Evolutionary conservation across 2,329 filamentous ascomycete genomes (phyloP).

Genomic region (Diaporthe longicolla): DNA sequence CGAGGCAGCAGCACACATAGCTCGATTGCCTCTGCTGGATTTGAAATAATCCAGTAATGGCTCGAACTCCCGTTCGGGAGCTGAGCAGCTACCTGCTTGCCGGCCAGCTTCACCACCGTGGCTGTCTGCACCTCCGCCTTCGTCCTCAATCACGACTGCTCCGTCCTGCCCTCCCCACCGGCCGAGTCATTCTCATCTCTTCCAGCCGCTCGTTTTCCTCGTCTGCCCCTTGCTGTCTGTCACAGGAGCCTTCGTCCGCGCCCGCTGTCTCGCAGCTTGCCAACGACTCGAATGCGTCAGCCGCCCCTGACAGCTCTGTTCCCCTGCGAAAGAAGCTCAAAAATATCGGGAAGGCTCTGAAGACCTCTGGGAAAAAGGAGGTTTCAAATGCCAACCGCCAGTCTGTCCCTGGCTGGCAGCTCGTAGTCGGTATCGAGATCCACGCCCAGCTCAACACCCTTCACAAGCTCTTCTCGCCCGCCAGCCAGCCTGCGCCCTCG

Average conservation of each 20-base stretch:
- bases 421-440: slow-evolving; percentile 97
- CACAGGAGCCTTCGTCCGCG: not conserved
- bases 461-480: slow-evolving; percentile 89
- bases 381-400: slow-evolving; percentile 63
- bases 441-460: slow-evolving; percentile 95
- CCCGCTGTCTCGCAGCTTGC: not conserved
- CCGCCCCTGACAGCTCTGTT: slow-evolving; percentile 47
- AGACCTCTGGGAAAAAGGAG: slow-evolving; percentile 59
- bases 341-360: slow-evolving; percentile 71
- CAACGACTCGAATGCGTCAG: not conserved
- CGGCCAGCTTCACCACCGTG: slow-evolving; percentile 58
- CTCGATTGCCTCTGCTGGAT: too few species aligned
- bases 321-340: slow-evolving; percentile 81
- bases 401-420: slow-evolving; percentile 81
- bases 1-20: not conserved
- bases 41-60: slow-evolving; percentile 54
- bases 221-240: not conserved
- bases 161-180: not conserved
- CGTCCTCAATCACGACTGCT: slow-evolving; percentile 19
- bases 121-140: slow-evolving; percentile 55
- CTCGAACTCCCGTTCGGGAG: slow-evolving; percentile 58
- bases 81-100: slow-evolving; percentile 65
- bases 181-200: not conserved
- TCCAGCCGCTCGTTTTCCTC: slow-evolving; percentile 20
- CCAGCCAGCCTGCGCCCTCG: slow-evolving; percentile 63